A percentile compares a stretch with the other conserved stretches of the same genome.
phyloP scores from a whole-genome alignment of 1,284 basidiomycete genomes.

The Trichosporon sp. region DNA sequence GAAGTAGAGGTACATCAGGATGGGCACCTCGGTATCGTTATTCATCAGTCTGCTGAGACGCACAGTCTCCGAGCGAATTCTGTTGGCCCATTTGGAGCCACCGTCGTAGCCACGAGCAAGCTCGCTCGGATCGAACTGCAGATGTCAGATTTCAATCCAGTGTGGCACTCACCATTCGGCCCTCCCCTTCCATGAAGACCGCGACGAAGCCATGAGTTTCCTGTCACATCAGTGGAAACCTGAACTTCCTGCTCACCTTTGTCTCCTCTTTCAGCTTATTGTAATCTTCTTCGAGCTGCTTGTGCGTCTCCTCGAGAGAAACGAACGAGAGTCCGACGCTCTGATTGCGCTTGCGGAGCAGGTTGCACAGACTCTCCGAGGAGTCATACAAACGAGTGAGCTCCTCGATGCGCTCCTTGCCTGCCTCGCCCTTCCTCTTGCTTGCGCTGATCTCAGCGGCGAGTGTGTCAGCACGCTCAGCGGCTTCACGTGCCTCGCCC shows the following conservation, averaged over 20 bases:
- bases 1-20: slow-evolving; percentile 21
- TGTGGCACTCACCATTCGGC: slow-evolving; percentile 21
- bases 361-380: not conserved
- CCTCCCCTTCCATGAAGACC: slow-evolving; percentile 27
- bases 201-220: slow-evolving; percentile 11
- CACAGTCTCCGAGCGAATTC: slow-evolving; percentile 2
- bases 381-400: not conserved
- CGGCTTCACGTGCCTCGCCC: not conserved
- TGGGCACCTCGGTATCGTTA: not conserved
- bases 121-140: slow-evolving; percentile 22
- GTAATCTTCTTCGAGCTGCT: slow-evolving; percentile 39
- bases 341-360: not conserved
- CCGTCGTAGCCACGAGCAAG: slow-evolving; percentile 15
- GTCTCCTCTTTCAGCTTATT: slow-evolving; percentile 44
- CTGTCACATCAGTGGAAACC: not conserved
- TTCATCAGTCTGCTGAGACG: not conserved
- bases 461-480: not conserved
- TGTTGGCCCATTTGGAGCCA: not conserved
- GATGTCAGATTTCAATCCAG: not conserved
- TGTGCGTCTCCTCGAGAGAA: slow-evolving; percentile 28
- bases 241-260: slow-evolving; percentile 22
- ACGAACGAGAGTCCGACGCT: not conserved
- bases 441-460: not conserved
- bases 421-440: not conserved
- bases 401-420: not conserved